Base-by-base conservation (phyloP, 805 yeast genomes). In the Scheffersomyces ergatensis region DNA sequence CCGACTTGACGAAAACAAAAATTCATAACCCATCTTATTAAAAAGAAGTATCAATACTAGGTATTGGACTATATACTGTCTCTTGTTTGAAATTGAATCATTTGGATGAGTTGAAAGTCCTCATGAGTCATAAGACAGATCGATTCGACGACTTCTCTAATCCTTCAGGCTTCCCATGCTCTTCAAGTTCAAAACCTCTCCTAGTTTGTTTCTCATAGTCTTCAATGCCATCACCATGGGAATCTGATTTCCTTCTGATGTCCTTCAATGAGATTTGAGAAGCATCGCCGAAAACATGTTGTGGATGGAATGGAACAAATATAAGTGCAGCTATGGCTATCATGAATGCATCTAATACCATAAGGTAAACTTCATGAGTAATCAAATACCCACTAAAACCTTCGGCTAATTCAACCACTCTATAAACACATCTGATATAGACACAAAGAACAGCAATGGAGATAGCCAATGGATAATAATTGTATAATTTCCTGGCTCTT, bases 311-410 rank as follows among this genome's bases (percentile, higher is more conserved):
- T 1, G 64, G 63, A 30, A 65, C 42, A 34, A 67, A 62, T 6
- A 65, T 45, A 14, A 67, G 32, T 5, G 70, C 72, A 8, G 65
- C 60, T 17, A 65, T 40, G 4, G 68, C 62, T 30, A 67, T 54
- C 70, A 69, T 60, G 2, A 54, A 35, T 0, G 73, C 70, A 46
- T 69, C 74, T 32, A 69, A 59, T 2, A 57, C 58, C 68, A 67
- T 61, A 26, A 69, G 36, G 45, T 45, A 67, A 5, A 57, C 63
- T 45, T 69, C 74, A 45, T 64, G 67, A 1, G 50, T 45, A 26
- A 65, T 57, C 39, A 68, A 55, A 44, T 60, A 65, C 3, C 74
- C 74, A 3, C 33, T 20, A 49, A 62, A 68, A 6, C 74, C 73
- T 42, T 66, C 57, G 12, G 65, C 53, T 43, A 69, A 57, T 43